Base-by-base conservation (phyloP, 768 basidiomycete genomes). In the Coprinellus aureogranulatus region DNA sequence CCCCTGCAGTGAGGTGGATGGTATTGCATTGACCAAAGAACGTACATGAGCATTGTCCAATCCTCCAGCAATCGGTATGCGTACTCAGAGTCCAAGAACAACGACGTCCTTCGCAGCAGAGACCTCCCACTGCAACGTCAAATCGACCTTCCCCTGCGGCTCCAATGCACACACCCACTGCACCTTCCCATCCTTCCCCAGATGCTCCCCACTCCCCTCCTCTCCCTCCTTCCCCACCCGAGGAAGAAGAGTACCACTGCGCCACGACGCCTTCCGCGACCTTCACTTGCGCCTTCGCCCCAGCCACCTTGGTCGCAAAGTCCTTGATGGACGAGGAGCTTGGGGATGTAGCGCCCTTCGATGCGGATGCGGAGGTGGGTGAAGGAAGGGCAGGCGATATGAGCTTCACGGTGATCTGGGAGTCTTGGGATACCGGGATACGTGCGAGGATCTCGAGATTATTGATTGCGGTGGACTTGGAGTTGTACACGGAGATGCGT, bases 401-500 rank as follows among this genome's bases (percentile, higher is more conserved):
- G 25, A 75, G 61, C 52, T 70, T 72, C 22, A 77, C 72, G 10
- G 45, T 64, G 25, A 76, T 68, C 11, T 61, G 57, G 14, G 69
- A 52, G 55, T 73, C 70, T 47, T 72, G 67, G 3, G 75, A 73
- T 3, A 71, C 62, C 0, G 75, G 76, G 22, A 75, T 64, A 23
- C 73, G 73, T 48, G 75, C 76, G 27, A 76, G 41, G 49, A 77
- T 54, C 42, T 68, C 70, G 46, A 77, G 58, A 31, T 66, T 56
- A 5, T 66, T 53, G 25, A 71, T 53, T 0, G 64, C 42, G 12
- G 63, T 44, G 30, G 65, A 39, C 55, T 75, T 77, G 30, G 72
- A 67, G 61, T 77, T 79, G 62, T 67, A 61, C 3, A 77, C 62
- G 0, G 71, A 72, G 56, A 79, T 75, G 10, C 69, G 70, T 51